Base-by-base conservation (phyloP, 495 filamentous ascomycete genomes). In the Trichoderma orchidacearum region DNA sequence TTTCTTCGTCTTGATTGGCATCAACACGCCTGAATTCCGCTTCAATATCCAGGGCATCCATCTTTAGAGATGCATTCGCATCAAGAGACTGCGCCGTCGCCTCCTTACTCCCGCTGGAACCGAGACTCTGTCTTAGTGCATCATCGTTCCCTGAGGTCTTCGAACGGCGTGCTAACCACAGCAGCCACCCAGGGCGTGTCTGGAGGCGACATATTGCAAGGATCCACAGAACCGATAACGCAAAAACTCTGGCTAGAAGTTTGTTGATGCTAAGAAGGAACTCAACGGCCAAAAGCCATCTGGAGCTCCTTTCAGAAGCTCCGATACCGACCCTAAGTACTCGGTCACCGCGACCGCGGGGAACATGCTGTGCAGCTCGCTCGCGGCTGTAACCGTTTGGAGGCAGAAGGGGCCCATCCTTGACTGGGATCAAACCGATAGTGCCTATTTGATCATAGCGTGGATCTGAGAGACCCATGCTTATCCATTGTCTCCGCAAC, bases 221-320 rank as follows among this genome's bases (percentile, higher is more conserved):
- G 1, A 75, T 56, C 56, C 69, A 79, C 35, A 85, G 68, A 3
- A 80, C 54, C 0, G 81, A 61, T 21, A 80, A 66, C 7, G 81
- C 81, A 55, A 75, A 68, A 67, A 84, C 82, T 27, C 78, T 77
- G 7, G 80, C 59, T 3, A 88, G 53, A 2, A 96, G 78, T 61
- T 78, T 79, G 58, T 78, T 83, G 45, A 93, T 88, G 32, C 82
- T 80, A 45, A 83, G 76, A 53, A 92, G 75, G 62, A 90, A 90
- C 30, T 89, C 80, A 21, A 85, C 69, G 0, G 83, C 86, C 65
- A 89, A 80, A 35, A 85, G 70, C 78, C 85, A 87, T 58, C 90
- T 74, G 1, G 82, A 79, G 53, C 84, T 83, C 32, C 88, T 74
- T 56, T 90, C 86, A 7, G 85, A 73, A 38, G 86, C 81, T 9